Evolutionary conservation across 768 basidiomycete species (phyloP).

Genomic region (Leccinum obscurum): DNA sequence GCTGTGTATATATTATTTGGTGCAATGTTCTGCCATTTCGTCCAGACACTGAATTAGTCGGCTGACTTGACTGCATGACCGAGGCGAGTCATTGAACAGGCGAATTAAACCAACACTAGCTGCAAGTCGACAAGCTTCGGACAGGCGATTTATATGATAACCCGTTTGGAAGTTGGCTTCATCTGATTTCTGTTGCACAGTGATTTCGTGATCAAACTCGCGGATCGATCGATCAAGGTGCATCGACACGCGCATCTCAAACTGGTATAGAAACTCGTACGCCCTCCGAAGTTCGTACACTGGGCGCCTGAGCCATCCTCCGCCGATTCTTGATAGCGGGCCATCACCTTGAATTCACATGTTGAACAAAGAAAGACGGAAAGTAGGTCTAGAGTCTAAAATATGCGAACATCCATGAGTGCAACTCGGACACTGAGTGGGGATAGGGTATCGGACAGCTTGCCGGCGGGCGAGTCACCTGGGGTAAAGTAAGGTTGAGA

Average conservation of each 20-base stretch:
- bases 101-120: neutral
- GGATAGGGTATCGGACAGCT: constrained; percentile 17
- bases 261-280: too few species aligned
- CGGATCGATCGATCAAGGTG: too few species aligned
- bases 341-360: too few species aligned
- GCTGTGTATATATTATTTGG: constrained; percentile 6
- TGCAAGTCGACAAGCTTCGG: neutral
- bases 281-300: too few species aligned
- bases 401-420: too few species aligned
- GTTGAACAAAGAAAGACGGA: too few species aligned
- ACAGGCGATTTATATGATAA: neutral
- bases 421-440: constrained; percentile 10
- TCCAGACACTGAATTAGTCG: neutral
- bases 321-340: too few species aligned
- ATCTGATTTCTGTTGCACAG: neutral
- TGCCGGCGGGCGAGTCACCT: constrained; percentile 9
- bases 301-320: too few species aligned
- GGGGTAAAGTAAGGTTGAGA: neutral
- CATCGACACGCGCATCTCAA: too few species aligned
- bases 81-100: neutral
- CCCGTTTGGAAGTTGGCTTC: neutral
- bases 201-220: too few species aligned
- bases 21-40: neutral
- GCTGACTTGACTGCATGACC: neutral
- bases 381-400: too few species aligned